These are phyloP conservation scores for Umbellularia californica DNA, from an alignment of 164 flowering plant genomes.

Conservation along the genomic window DNA sequence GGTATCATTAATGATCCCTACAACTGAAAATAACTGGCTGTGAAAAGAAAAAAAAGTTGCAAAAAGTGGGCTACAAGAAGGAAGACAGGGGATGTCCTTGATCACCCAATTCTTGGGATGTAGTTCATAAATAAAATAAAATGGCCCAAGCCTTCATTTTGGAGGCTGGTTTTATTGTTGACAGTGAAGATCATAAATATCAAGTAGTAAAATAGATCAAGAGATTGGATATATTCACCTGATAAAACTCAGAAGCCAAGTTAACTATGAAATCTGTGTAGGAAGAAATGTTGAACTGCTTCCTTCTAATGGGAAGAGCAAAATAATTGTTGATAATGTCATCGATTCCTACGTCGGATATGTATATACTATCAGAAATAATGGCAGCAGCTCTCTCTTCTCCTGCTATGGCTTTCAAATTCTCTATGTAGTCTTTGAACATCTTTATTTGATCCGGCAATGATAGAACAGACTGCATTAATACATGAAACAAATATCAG, in stretches of 20 bases:
- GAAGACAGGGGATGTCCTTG: too few species aligned
- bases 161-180: too few species aligned
- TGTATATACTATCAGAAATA: constrained; percentile 20
- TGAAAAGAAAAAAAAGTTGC: too few species aligned
- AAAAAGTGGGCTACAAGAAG: too few species aligned
- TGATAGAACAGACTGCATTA: constrained; percentile 1
- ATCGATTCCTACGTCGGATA: constrained; percentile 30
- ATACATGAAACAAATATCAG: too few species aligned
- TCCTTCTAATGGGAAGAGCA: constrained; percentile 5
- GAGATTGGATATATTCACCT: not conserved
- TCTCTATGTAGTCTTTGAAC: constrained; percentile 30
- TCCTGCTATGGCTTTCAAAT: constrained; percentile 24
- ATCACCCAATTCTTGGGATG: too few species aligned
- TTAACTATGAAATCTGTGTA: constrained; percentile 27
- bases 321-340: constrained; percentile 42
- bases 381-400: constrained; percentile 20
- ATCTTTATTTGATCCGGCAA: constrained; percentile 30
- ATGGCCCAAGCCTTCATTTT: too few species aligned
- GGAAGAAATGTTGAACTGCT: constrained; percentile 17
- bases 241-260: constrained; percentile 15
- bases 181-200: too few species aligned
- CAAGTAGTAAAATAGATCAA: too few species aligned
- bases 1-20: too few species aligned
- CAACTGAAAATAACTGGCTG: too few species aligned
- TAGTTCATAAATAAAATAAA: too few species aligned